Base-by-base conservation (phyloP, 163 green algal species). In the Coccomyxa subellipsoidea region DNA sequence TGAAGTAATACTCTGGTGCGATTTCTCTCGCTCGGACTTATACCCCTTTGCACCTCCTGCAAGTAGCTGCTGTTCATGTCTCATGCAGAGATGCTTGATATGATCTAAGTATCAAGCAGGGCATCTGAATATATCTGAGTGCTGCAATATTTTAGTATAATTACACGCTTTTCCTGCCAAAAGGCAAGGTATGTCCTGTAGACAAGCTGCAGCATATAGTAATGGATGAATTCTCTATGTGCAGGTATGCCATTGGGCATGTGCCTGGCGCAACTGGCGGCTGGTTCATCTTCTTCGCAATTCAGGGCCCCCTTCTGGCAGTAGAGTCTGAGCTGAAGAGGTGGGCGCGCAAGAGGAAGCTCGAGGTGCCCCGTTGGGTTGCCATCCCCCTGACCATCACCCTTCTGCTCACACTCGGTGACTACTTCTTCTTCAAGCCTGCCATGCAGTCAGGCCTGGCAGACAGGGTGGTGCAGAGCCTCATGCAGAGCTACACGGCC, bases 1-100 rank as follows among this genome's bases (percentile, higher is more conserved):
- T 72, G 83, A 90, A 70, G 7, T 82, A 6, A 81, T 88, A 21
- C 79, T 85, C 29, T 86, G 87, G 87, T 90, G 75, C 81, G 86
- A 23, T 25, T 36, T 29, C n/a, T n/a, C n/a, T n/a, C n/a, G n/a
- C n/a, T n/a, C n/a, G n/a, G n/a, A n/a, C n/a, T n/a, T n/a, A n/a
- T n/a, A n/a, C n/a, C n/a, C n/a, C n/a, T n/a, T n/a, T n/a, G n/a
- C n/a, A n/a, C n/a, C n/a, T n/a, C n/a, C n/a, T n/a, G n/a, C n/a
- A n/a, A n/a, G n/a, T n/a, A n/a, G n/a, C n/a, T n/a, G n/a, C n/a
- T n/a, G n/a, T n/a, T n/a, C n/a, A n/a, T n/a, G n/a, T n/a, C n/a
- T n/a, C n/a, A n/a, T n/a, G n/a, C n/a, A n/a, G n/a, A n/a, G n/a
- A n/a, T n/a, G n/a, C n/a, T n/a, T n/a, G n/a, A n/a, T n/a, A n/a